Base-by-base conservation (phyloP, 768 basidiomycete genomes). In the Pholiota conissans region DNA sequence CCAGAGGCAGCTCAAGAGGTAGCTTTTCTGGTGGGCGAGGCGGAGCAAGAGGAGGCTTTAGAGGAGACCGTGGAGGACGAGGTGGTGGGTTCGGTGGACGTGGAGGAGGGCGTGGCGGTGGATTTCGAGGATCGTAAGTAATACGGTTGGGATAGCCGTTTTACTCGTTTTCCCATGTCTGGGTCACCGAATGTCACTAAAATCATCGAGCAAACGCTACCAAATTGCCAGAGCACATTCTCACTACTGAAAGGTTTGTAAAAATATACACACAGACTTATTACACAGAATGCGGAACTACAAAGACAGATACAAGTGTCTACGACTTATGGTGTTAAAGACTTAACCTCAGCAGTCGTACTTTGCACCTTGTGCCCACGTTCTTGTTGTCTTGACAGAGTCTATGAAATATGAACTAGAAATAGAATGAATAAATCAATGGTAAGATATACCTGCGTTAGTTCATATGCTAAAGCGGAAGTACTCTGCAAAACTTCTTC, bases 81-180 rank as follows among this genome's bases (percentile, higher is more conserved):
- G 69, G 74, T 24, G 69, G 74, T 30, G 42, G 30, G 13, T 68
- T 73, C 55, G 58, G 65, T 28, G 64, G 66, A 18, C 49, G 60
- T 9, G 52, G 55, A 27, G 55, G 60, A 24, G 48, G 64, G 30
- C 65, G 73, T 26, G 68, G 72, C 24, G 63, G 68, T 49, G 71
- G 79, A n/a, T 81, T 74, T 67, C 76, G 83, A 67, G 81, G 84
- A 39, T 83, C 73, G 70, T 83, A 74, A 58, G n/a, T n/a, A n/a
- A n/a, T n/a, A n/a, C n/a, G n/a, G n/a, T n/a, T n/a, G n/a, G n/a
- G n/a, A n/a, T n/a, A n/a, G n/a, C n/a, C n/a, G n/a, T n/a, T n/a
- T 34, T 11, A 20, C 32, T 35, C 34, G 37, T 20, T 37, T 32
- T 37, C 26, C 29, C 18, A 24, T 24, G 30, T n/a, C 53, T 24